Evolutionary conservation across 2,329 filamentous ascomycete genomes (phyloP).

Genomic region (Trichoderma simmonsii): DNA sequence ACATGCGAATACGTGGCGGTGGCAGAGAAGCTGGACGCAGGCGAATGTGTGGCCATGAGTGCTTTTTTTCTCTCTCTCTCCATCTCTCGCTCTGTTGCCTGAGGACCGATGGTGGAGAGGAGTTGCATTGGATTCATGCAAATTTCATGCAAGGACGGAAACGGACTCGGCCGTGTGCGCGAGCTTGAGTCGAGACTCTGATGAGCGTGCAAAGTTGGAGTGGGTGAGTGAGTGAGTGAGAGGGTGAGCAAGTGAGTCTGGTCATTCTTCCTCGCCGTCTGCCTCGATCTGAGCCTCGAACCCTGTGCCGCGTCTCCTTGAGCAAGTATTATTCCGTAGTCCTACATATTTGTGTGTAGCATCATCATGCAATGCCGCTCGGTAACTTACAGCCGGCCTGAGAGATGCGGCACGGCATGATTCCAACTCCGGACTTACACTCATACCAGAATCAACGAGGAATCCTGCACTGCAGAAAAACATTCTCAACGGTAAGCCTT

Average conservation of each 20-base stretch:
- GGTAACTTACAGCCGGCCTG: neutral
- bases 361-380: neutral
- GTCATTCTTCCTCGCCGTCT: neutral
- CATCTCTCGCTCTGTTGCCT: neutral
- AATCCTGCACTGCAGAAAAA: neutral
- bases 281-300: neutral
- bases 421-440: neutral
- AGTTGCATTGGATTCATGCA: slow-evolving; percentile 5
- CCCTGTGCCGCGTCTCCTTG: neutral
- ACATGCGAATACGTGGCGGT: slow-evolving; percentile 15
- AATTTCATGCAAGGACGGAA: slow-evolving; percentile 1
- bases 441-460: neutral
- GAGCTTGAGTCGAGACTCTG: neutral
- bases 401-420: slow-evolving; percentile 7
- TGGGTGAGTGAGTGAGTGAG: neutral
- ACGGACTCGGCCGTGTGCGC: neutral
- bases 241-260: neutral
- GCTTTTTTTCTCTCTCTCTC: neutral
- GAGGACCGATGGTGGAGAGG: neutral
- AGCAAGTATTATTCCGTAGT: neutral
- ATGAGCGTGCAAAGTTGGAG: neutral
- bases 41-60: neutral
- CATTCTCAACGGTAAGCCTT: neutral
- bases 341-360: neutral
- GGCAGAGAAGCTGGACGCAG: slow-evolving; percentile 10